Evolutionary conservation across 257 asterid species (phyloP).

Genomic region (Buddleja alternifolia): DNA sequence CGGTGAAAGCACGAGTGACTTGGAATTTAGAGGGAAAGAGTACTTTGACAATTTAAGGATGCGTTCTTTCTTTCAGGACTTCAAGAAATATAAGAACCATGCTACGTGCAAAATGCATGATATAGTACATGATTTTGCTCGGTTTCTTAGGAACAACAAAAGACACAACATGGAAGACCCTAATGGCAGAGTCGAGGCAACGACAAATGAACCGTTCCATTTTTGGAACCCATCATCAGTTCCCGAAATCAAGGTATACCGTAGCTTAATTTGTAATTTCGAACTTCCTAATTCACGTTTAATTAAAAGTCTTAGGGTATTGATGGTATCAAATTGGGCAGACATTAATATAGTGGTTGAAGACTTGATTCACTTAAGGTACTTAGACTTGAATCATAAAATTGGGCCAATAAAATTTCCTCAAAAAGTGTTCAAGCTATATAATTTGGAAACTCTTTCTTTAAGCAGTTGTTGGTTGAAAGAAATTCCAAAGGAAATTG

Average conservation of each 20-base stretch:
- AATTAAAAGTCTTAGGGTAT: background rate
- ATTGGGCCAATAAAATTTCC: background rate
- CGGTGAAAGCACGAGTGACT: background rate
- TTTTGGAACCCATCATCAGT: background rate
- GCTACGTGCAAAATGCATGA: slow-evolving; percentile 27
- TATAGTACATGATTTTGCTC: slow-evolving; percentile 29
- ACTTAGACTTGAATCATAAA: slow-evolving; percentile 15
- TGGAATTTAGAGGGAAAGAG: slow-evolving; percentile 38
- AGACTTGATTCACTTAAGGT: slow-evolving; percentile 34
- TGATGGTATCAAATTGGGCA: background rate
- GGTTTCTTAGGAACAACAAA: background rate
- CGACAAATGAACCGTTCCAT: background rate
- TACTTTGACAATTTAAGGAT: slow-evolving; percentile 21
- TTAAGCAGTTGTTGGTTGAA: background rate
- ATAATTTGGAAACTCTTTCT: background rate
- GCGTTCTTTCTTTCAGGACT: slow-evolving; percentile 29
- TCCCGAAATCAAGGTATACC: background rate
- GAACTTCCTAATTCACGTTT: background rate
- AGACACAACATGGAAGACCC: background rate
- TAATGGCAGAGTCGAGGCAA: no score
- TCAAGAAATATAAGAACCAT: background rate
- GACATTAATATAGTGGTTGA: slow-evolving; percentile 20
- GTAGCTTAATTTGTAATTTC: background rate
- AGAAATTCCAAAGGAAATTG: background rate
- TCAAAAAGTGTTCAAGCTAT: slow-evolving; percentile 5